These are phyloP conservation scores for Hansenula lynferdii DNA, from an alignment of 1,139 yeast genomes.

Conservation along the genomic window DNA sequence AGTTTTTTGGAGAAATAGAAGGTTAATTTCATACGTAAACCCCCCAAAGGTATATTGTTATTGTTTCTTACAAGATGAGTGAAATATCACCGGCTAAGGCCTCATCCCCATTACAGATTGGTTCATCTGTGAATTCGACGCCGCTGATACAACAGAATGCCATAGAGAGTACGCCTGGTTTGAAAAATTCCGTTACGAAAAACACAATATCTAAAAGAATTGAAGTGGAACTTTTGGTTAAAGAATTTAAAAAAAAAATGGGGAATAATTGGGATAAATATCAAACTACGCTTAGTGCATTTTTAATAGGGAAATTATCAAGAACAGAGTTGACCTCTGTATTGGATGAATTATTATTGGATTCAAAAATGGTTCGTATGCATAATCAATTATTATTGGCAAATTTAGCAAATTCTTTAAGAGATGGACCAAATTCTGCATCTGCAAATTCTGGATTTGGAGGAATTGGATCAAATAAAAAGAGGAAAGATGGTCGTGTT, in stretches of 20 bases:
- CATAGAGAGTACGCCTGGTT: background rate
- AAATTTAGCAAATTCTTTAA: conserved; percentile 77
- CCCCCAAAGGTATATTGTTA: no score
- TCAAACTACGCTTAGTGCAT: conserved; percentile 72
- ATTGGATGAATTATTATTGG: conserved; percentile 47
- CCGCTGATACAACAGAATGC: conserved; percentile 1
- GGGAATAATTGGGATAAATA: conserved; percentile 85
- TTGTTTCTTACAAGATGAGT: no score
- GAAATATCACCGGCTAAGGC: conserved; percentile 1
- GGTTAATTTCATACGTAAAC: no score
- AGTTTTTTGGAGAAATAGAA: no score
- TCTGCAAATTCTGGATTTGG: conserved; percentile 51
- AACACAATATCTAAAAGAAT: conserved; percentile 38
- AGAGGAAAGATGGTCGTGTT: conserved; percentile 44
- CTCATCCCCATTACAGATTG: conserved; percentile 1
- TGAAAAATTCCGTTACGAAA: background rate
- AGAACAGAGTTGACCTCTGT: conserved; percentile 63
- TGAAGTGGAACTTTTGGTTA: conserved; percentile 69
- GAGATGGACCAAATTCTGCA: conserved; percentile 52
- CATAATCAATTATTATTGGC: conserved; percentile 83
- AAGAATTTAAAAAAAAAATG: conserved; percentile 63
- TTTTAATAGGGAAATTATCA: conserved; percentile 75
- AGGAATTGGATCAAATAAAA: conserved; percentile 46
- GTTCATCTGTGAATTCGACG: background rate
- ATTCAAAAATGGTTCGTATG: conserved; percentile 43